A percentile compares a stretch with the other conserved stretches of the same genome.
Conservation (phyloP, 2,329 filamentous ascomycete genomes). For the Atkinsonella hypoxylon region DNA sequence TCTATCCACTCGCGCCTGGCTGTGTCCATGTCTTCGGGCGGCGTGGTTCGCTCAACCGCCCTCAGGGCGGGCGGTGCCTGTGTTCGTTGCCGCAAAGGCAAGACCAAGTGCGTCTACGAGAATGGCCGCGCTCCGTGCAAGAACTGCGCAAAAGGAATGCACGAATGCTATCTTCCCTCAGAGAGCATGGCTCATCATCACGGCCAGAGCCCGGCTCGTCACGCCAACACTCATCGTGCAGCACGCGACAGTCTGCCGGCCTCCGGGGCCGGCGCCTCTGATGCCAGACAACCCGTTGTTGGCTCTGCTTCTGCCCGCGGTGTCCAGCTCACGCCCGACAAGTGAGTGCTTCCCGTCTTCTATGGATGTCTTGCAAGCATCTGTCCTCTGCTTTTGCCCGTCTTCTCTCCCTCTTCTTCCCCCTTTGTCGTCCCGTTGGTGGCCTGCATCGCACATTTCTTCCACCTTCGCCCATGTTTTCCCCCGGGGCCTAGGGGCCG, state of each 20-base stretch:
- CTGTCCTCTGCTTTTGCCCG: constrained; percentile 6
- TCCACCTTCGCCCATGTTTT: too few species aligned
- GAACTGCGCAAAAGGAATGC: constrained; percentile 52
- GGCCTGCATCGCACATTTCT: background rate
- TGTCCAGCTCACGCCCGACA: constrained; percentile 35
- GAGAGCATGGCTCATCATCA: constrained; percentile 48
- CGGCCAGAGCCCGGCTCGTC: constrained; percentile 44
- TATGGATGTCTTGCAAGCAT: background rate
- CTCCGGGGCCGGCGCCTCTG: constrained; percentile 34
- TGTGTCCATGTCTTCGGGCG: constrained; percentile 30
- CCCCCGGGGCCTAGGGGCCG: constrained; percentile 1
- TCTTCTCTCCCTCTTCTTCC: background rate
- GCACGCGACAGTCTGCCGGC: constrained; percentile 42
- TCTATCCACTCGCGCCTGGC: background rate
- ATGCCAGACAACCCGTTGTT: constrained; percentile 30
- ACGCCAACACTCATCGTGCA: constrained; percentile 34
- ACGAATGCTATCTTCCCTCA: constrained; percentile 50
- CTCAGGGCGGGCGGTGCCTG: constrained; percentile 49
- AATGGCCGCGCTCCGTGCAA: constrained; percentile 50
- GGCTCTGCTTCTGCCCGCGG: constrained; percentile 35
- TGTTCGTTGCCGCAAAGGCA: constrained; percentile 51
- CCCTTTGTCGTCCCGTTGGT: background rate
- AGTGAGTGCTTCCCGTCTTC: constrained; percentile 32
- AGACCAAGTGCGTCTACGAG: constrained; percentile 53
- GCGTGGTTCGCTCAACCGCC: constrained; percentile 43